A percentile compares a stretch with the other conserved stretches of the same genome.
Evolutionary conservation across 208 protist species (phyloP).

Genomic region (Wallacemonas sp.): DNA sequence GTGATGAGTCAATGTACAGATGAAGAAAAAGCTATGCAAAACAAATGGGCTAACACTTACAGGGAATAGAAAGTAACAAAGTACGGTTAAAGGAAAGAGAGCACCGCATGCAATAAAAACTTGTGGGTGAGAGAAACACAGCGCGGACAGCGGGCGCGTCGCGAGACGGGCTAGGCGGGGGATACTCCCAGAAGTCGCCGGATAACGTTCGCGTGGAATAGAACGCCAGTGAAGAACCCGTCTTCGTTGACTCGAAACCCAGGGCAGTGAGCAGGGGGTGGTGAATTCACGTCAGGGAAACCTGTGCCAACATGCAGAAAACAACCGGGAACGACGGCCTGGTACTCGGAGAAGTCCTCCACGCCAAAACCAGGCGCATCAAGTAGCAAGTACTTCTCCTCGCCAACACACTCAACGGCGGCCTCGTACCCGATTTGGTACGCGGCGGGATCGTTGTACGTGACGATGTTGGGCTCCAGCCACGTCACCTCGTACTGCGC

Average conservation of each 20-base stretch:
- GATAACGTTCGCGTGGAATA: slow-evolving; percentile 31
- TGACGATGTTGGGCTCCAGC: slow-evolving; percentile 60
- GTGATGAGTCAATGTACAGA: no score
- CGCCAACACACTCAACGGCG: slow-evolving; percentile 17
- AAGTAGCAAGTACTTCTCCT: slow-evolving; percentile 31
- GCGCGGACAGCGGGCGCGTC: background rate
- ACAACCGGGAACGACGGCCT: slow-evolving; percentile 39
- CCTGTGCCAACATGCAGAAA: slow-evolving; percentile 39
- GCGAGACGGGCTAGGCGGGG: no score
- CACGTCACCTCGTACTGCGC: slow-evolving; percentile 64
- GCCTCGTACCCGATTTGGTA: slow-evolving; percentile 26
- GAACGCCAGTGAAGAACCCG: slow-evolving; percentile 33
- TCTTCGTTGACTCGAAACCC: slow-evolving; percentile 37
- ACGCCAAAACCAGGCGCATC: slow-evolving; percentile 32
- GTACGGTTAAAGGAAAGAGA: no score
- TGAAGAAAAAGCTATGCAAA: no score
- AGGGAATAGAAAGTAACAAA: no score
- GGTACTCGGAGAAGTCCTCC: slow-evolving; percentile 66
- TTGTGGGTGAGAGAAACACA: slow-evolving; percentile 21
- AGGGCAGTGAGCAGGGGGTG: slow-evolving; percentile 35
- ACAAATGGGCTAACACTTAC: no score
- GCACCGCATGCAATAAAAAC: no score
- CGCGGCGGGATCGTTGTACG: slow-evolving; percentile 42
- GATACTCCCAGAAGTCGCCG: background rate
- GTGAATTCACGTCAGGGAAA: slow-evolving; percentile 4